Percentiles rank a stretch among this genome's conserved stretches.
phyloP scores from a whole-genome alignment of 805 yeast genomes.

The Candida odintsovae region DNA sequence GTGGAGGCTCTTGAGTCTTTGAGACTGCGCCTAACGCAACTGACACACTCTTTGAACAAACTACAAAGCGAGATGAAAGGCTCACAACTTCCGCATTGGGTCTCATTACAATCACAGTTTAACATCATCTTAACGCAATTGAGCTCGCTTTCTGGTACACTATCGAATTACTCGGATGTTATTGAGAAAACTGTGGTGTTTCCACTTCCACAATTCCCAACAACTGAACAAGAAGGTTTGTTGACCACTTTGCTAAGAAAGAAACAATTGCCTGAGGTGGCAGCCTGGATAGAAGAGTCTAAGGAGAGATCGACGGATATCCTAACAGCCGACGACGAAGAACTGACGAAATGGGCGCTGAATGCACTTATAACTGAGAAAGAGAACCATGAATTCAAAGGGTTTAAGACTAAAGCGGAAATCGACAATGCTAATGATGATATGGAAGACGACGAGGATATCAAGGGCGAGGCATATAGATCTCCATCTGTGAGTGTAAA shows the following conservation, averaged over 20 bases:
- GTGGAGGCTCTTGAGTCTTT: constrained; percentile 57
- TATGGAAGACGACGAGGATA: constrained; percentile 4
- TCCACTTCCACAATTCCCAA: constrained; percentile 82
- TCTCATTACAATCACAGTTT: constrained; percentile 76
- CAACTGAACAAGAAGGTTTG: constrained; percentile 76
- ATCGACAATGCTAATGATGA: constrained; percentile 16
- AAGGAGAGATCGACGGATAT: constrained; percentile 23
- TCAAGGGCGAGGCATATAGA: constrained; percentile 7
- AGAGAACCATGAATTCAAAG: constrained; percentile 56
- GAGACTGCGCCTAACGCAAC: constrained; percentile 52
- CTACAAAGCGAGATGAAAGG: constrained; percentile 48
- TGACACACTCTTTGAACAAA: constrained; percentile 54
- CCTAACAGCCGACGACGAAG: constrained; percentile 44
- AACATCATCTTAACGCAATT: constrained; percentile 80
- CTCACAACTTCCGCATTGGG: constrained; percentile 46
- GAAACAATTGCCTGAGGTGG: constrained; percentile 86
- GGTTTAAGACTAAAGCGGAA: constrained; percentile 52
- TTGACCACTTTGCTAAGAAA: constrained; percentile 81
- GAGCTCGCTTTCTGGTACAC: constrained; percentile 63
- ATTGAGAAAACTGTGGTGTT: constrained; percentile 68
- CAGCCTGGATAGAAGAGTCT: constrained; percentile 67
- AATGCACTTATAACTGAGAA: constrained; percentile 45
- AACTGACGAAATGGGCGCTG: constrained; percentile 65
- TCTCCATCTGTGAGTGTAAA: constrained; percentile 27
- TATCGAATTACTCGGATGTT: constrained; percentile 54